Percentiles rank a stretch among this genome's conserved stretches.
Evolutionary conservation across 306 rosid species (phyloP).

Genomic region (Vigna mungo): DNA sequence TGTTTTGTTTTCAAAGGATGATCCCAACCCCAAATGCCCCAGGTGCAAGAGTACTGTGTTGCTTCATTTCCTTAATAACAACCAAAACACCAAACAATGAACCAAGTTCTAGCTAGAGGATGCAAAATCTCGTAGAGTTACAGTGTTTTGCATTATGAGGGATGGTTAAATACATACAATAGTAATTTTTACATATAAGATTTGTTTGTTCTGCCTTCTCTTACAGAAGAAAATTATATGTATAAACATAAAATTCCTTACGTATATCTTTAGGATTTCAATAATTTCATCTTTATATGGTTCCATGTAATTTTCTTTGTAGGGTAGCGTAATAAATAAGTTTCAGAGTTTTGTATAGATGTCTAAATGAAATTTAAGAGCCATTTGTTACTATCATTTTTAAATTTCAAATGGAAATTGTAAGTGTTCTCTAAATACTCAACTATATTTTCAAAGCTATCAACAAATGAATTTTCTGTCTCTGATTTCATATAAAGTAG

Average conservation of each 20-base stretch:
- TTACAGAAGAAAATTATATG: neutral
- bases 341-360: neutral
- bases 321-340: neutral
- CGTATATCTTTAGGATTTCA: neutral
- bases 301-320: neutral
- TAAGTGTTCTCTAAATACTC: neutral
- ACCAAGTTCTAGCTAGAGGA: neutral
- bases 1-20: constrained; percentile 50
- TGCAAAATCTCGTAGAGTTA: neutral
- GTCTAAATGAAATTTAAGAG: neutral
- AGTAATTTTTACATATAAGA: no score
- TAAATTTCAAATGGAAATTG: neutral
- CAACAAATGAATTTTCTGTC: neutral
- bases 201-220: neutral
- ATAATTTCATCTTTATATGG: neutral
- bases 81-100: constrained; percentile 5
- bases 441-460: no score
- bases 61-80: constrained; percentile 51
- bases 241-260: no score
- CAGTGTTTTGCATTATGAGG: neutral
- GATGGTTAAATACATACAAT: neutral
- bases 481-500: neutral
- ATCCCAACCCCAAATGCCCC: constrained; percentile 65
- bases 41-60: constrained; percentile 55
- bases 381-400: neutral